Evolutionary conservation across 2,329 filamentous ascomycete genomes (phyloP).

Genomic region (Thelonectria rubi): DNA sequence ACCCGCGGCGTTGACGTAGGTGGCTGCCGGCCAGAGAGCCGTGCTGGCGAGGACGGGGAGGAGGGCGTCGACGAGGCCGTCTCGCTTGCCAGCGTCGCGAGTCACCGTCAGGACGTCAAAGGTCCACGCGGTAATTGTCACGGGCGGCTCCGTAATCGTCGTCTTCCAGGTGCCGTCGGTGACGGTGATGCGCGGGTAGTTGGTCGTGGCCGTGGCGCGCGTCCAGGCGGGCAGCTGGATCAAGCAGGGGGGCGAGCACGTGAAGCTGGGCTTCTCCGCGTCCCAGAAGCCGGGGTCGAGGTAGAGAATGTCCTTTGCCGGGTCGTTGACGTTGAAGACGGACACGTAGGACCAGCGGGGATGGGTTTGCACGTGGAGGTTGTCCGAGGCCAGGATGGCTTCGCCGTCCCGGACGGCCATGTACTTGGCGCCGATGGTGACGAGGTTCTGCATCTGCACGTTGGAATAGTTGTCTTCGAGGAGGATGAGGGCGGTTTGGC

Average conservation of each 20-base stretch:
- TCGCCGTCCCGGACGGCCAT: conserved; percentile 40
- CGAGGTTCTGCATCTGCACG: conserved; percentile 39
- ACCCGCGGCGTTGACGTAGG: conserved; percentile 35
- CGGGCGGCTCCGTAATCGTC: conserved; percentile 42
- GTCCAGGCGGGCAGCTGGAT: conserved; percentile 43
- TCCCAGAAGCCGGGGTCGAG: conserved; percentile 40
- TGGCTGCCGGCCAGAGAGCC: conserved; percentile 34
- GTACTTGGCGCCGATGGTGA: conserved; percentile 46
- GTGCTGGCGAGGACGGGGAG: conserved; percentile 35
- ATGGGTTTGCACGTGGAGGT: conserved; percentile 41
- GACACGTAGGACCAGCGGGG: conserved; percentile 44
- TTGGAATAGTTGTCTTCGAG: conserved; percentile 37
- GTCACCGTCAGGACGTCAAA: conserved; percentile 39
- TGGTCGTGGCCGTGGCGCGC: conserved; percentile 40
- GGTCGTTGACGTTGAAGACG: conserved; percentile 33
- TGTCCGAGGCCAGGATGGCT: conserved; percentile 40
- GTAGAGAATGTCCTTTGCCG: conserved; percentile 1
- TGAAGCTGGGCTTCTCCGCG: conserved; percentile 42
- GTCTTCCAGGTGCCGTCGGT: conserved; percentile 44
- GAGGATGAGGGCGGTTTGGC: conserved; percentile 38
- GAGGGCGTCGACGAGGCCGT: conserved; percentile 3
- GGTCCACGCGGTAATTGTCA: conserved; percentile 40
- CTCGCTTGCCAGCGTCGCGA: not conserved
- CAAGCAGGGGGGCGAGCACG: conserved; percentile 42
- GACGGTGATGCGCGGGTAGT: conserved; percentile 46